Evolutionary conservation across 768 basidiomycete species (phyloP).

Genomic region (Suillus discolor): DNA sequence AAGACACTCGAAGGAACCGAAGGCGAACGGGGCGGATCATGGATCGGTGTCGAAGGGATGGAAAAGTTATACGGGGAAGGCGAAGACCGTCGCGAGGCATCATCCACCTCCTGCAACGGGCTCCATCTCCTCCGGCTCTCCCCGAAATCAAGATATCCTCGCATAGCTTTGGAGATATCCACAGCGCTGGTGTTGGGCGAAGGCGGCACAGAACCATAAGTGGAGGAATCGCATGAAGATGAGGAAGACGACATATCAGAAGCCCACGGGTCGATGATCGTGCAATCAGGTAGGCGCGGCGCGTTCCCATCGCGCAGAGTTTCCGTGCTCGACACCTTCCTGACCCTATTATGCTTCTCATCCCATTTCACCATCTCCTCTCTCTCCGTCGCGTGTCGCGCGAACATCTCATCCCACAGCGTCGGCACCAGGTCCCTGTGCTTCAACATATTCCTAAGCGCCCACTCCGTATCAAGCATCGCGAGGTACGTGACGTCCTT

Average conservation of each 20-base stretch:
- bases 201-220: constrained; percentile 20
- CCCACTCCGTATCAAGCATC: constrained; percentile 65
- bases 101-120: background rate
- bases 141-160: constrained; percentile 9
- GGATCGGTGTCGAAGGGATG: constrained; percentile 16
- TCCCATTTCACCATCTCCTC: constrained; percentile 60
- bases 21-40: constrained; percentile 21
- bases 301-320: constrained; percentile 37
- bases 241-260: constrained; percentile 14
- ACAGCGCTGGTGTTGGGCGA: constrained; percentile 18
- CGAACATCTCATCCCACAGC: constrained; percentile 65
- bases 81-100: constrained; percentile 4
- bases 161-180: constrained; percentile 17
- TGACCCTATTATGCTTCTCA: constrained; percentile 30
- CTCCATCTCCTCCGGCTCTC: constrained; percentile 16
- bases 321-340: constrained; percentile 42
- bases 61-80: constrained; percentile 30
- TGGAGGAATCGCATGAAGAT: constrained; percentile 20
- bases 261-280: constrained; percentile 6
- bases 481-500: constrained; percentile 63
- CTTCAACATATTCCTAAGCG: constrained; percentile 29
- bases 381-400: constrained; percentile 57
- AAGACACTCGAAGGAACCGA: constrained; percentile 12
- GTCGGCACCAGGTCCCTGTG: constrained; percentile 34
- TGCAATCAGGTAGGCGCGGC: constrained; percentile 18